A percentile compares a stretch with the other conserved stretches of the same genome.
These are phyloP conservation scores for Saccharomycodes ludwigii DNA, from an alignment of 805 yeast genomes.

Conservation along the genomic window DNA sequence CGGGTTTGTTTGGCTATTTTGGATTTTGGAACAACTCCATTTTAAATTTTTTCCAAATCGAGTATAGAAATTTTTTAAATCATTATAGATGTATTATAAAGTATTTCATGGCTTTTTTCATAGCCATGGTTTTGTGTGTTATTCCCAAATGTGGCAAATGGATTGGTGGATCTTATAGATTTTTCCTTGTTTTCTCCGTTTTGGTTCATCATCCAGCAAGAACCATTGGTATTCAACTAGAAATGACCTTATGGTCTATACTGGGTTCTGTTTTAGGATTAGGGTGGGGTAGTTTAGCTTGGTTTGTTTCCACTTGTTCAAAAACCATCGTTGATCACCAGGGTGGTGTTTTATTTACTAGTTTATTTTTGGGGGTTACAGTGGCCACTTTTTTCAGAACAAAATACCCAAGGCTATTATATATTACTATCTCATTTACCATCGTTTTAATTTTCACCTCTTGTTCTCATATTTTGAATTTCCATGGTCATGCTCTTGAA, in stretches of 20 bases:
- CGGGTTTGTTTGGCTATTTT: neutral
- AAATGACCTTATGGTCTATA: slow-evolving; percentile 29
- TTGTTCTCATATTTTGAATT: slow-evolving; percentile 13
- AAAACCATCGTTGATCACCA: slow-evolving; percentile 28
- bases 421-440: slow-evolving; percentile 25
- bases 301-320: slow-evolving; percentile 30
- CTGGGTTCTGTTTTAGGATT: slow-evolving; percentile 30
- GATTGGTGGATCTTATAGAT: slow-evolving; percentile 27
- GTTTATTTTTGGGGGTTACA: slow-evolving; percentile 27
- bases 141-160: slow-evolving; percentile 27
- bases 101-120: slow-evolving; percentile 28
- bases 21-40: neutral
- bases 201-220: slow-evolving; percentile 37
- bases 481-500: slow-evolving; percentile 2
- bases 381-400: slow-evolving; percentile 31
- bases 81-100: slow-evolving; percentile 13
- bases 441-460: slow-evolving; percentile 26
- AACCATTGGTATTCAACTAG: slow-evolving; percentile 34
- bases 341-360: slow-evolving; percentile 34
- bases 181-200: slow-evolving; percentile 30
- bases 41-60: neutral
- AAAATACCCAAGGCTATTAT: slow-evolving; percentile 28
- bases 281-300: slow-evolving; percentile 33
- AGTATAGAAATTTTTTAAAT: slow-evolving; percentile 5
- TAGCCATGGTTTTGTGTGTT: slow-evolving; percentile 28